phyloP scores from a whole-genome alignment of 106 monocot species.

The Phalaenopsis aphrodite region DNA sequence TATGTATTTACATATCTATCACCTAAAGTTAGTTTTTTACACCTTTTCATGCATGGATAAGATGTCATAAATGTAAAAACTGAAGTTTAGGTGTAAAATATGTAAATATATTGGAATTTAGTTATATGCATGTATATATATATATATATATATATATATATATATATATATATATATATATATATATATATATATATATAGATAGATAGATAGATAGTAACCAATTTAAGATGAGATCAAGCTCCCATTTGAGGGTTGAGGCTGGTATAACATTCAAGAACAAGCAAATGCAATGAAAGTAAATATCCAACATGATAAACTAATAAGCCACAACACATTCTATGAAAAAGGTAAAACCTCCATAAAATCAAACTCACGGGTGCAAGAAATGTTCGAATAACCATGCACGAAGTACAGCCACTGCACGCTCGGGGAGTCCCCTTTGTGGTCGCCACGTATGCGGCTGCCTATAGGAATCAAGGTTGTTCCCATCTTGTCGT shows the following conservation, averaged over 20 bases:
- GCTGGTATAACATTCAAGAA: background rate
- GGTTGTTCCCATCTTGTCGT: conserved; percentile 15
- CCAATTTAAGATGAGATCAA: too few species aligned
- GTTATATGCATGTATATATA: too few species aligned
- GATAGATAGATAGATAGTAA: too few species aligned
- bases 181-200: too few species aligned
- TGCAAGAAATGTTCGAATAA: conserved; percentile 89
- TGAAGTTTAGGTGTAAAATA: too few species aligned
- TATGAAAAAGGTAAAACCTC: background rate
- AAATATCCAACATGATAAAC: background rate
- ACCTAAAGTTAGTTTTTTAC: too few species aligned
- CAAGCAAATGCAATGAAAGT: background rate
- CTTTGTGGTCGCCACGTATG: conserved; percentile 82
- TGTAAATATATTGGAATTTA: too few species aligned
- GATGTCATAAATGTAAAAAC: too few species aligned
- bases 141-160: too few species aligned
- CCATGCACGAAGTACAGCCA: conserved; percentile 84
- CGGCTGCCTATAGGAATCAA: conserved; percentile 29
- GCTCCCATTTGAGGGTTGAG: background rate
- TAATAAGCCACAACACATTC: background rate
- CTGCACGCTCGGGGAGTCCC: conserved; percentile 82
- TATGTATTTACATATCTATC: too few species aligned
- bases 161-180: too few species aligned
- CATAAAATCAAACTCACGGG: conserved; percentile 40
- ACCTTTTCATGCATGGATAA: too few species aligned